A percentile compares a stretch with the other conserved stretches of the same genome.
phyloP scores from a whole-genome alignment of 345 rosid genomes.

The Gossypium australe region DNA sequence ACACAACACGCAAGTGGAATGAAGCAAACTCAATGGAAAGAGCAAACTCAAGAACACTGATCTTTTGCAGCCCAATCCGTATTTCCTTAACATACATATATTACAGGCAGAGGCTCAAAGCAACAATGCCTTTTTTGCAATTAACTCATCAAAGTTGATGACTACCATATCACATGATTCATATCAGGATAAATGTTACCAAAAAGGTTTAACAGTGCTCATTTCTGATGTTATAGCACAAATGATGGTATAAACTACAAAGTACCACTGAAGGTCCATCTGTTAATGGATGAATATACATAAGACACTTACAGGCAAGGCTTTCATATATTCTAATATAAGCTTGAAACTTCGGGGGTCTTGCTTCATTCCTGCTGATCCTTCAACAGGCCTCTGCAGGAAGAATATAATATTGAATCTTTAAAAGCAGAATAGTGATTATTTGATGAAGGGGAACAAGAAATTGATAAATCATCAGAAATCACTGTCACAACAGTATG shows the following conservation, averaged over 20 bases:
- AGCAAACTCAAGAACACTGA: neutral
- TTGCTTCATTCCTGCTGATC: conserved; percentile 52
- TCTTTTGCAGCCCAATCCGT: neutral
- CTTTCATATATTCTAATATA: conserved; percentile 76
- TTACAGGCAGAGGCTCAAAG: neutral
- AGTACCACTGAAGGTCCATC: neutral
- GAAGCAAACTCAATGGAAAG: neutral
- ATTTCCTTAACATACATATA: neutral
- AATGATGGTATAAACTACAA: neutral
- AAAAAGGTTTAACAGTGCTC: neutral
- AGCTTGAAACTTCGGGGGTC: conserved; percentile 86
- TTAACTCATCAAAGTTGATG: neutral
- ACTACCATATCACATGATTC: neutral
- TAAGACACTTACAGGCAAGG: conserved; percentile 67
- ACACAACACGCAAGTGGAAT: neutral
- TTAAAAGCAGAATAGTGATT: neutral
- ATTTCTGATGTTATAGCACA: neutral
- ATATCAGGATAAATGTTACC: neutral
- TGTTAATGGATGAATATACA: neutral
- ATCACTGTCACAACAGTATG: neutral
- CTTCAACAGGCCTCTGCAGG: conserved; percentile 72
- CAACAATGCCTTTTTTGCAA: neutral
- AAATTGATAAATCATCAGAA: neutral
- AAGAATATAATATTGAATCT: conserved; percentile 11
- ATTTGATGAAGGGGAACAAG: conserved; percentile 1